Percentiles rank a stretch among this genome's conserved stretches.
Evolutionary conservation across 108 stramenopile species (phyloP).

Genomic region (Stephanodiscus triporus): DNA sequence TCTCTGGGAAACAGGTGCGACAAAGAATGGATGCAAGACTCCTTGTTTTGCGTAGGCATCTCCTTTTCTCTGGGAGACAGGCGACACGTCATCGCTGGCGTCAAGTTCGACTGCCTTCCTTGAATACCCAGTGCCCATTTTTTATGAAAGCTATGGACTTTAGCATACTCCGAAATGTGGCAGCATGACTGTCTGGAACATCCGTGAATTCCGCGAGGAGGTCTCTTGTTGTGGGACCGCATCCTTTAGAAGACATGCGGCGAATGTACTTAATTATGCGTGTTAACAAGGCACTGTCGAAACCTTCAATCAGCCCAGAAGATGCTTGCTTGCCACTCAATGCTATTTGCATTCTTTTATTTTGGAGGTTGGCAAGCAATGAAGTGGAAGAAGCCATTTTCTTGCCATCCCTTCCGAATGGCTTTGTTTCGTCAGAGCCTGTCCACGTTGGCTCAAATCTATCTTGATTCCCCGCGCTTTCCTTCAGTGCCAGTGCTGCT

Average conservation of each 20-base stretch:
- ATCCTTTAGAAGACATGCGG: constrained; percentile 20
- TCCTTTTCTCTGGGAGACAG: not conserved
- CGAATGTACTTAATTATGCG: constrained; percentile 58
- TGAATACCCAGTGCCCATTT: constrained; percentile 60
- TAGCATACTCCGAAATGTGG: constrained; percentile 66
- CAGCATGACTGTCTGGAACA: constrained; percentile 65
- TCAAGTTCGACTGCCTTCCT: no score
- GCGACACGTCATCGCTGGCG: not conserved
- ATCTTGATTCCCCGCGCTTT: constrained; percentile 52
- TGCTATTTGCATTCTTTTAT: constrained; percentile 53
- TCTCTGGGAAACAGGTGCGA: no score
- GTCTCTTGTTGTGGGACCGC: constrained; percentile 68
- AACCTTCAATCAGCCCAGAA: constrained; percentile 12
- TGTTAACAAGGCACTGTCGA: constrained; percentile 51
- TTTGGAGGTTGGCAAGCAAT: constrained; percentile 62
- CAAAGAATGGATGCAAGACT: not conserved
- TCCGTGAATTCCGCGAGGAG: constrained; percentile 69
- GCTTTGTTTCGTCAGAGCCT: constrained; percentile 54
- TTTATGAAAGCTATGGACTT: constrained; percentile 68
- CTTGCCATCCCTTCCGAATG: constrained; percentile 23
- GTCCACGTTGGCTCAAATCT: constrained; percentile 69
- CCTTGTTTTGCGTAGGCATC: not conserved
- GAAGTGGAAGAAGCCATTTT: constrained; percentile 43
- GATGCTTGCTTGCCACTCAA: constrained; percentile 22
- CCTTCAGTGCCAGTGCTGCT: constrained; percentile 57